A percentile compares a stretch with the other conserved stretches of the same genome.
phyloP scores from a whole-genome alignment of 345 rosid species.

The Populus pruinosa region DNA sequence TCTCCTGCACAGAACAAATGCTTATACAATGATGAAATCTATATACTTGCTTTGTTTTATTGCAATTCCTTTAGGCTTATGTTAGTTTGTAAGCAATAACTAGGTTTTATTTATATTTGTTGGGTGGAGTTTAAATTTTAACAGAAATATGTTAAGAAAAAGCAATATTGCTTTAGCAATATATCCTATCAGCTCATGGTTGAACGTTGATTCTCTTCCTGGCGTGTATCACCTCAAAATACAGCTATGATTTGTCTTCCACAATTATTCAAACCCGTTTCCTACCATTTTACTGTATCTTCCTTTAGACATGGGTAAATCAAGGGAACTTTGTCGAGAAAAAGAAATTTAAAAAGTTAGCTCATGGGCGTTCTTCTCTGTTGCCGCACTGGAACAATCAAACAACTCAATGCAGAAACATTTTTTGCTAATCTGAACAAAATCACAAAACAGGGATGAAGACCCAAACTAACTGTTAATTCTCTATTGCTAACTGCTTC shows the following conservation, averaged over 20 bases:
- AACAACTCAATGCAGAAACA: background rate
- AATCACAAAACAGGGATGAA: background rate
- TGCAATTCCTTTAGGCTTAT: background rate
- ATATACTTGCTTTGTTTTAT: background rate
- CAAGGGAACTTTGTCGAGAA: background rate
- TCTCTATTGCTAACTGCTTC: background rate
- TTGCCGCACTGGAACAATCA: background rate
- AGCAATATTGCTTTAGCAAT: background rate
- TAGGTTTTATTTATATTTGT: background rate
- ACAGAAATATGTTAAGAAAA: too few relatives aligned
- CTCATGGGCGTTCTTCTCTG: background rate
- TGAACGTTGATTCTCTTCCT: background rate
- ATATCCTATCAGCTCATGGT: background rate
- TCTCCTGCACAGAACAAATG: slow-evolving; percentile 5
- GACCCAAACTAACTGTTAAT: background rate
- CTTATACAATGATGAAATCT: background rate
- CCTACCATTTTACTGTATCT: too few relatives aligned
- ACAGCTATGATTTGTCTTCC: too few relatives aligned
- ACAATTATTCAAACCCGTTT: background rate
- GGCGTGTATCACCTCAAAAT: too few relatives aligned
- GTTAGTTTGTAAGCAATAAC: too few relatives aligned
- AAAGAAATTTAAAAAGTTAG: background rate
- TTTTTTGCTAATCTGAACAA: too few relatives aligned
- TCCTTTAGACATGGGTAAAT: background rate
- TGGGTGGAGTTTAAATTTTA: background rate